A percentile compares a stretch with the other conserved stretches of the same genome.
These are phyloP conservation scores for Ceratocystis cacaofunesta DNA, from an alignment of 2,329 filamentous ascomycete genomes.

Conservation along the genomic window DNA sequence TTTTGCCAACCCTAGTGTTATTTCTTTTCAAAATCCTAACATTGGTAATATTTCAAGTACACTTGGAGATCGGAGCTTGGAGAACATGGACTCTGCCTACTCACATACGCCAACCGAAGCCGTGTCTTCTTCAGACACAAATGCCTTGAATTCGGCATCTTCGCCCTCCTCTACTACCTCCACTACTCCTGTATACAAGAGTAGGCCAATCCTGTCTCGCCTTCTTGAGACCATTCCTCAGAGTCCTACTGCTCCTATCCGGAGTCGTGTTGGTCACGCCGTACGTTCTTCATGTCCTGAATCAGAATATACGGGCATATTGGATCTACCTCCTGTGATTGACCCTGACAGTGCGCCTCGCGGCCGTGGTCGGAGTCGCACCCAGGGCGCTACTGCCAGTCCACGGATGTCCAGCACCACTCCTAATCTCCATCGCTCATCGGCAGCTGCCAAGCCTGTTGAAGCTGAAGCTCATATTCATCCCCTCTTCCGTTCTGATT, in stretches of 20 bases:
- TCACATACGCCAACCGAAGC: conserved; percentile 6
- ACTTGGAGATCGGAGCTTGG: conserved; percentile 8
- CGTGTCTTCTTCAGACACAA: conserved; percentile 9
- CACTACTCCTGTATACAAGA: conserved; percentile 6
- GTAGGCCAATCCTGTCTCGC: conserved; percentile 13
- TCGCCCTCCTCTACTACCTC: conserved; percentile 3
- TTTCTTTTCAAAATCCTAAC: not conserved
- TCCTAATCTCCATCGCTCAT: conserved; percentile 5
- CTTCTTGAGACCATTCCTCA: conserved; percentile 17
- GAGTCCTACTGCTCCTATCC: conserved; percentile 13
- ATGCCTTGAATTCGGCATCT: not conserved
- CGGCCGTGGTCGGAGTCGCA: conserved; percentile 13
- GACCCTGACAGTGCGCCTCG: conserved; percentile 12
- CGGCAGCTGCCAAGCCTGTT: conserved; percentile 24
- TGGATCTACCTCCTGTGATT: conserved; percentile 13
- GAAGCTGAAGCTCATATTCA: conserved; percentile 60
- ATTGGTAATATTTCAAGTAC: conserved; percentile 8
- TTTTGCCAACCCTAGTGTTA: not conserved
- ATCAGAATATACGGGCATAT: not conserved
- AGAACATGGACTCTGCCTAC: not conserved
- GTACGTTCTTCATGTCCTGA: not conserved
- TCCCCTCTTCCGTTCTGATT: conserved; percentile 61
- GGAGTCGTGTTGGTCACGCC: not conserved
- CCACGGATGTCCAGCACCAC: not conserved
- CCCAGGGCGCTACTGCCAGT: conserved; percentile 11